A percentile compares a stretch with the other conserved stretches of the same genome.
phyloP scores from a whole-genome alignment of 768 basidiomycete genomes.

The Gymnopilus dilepis region DNA sequence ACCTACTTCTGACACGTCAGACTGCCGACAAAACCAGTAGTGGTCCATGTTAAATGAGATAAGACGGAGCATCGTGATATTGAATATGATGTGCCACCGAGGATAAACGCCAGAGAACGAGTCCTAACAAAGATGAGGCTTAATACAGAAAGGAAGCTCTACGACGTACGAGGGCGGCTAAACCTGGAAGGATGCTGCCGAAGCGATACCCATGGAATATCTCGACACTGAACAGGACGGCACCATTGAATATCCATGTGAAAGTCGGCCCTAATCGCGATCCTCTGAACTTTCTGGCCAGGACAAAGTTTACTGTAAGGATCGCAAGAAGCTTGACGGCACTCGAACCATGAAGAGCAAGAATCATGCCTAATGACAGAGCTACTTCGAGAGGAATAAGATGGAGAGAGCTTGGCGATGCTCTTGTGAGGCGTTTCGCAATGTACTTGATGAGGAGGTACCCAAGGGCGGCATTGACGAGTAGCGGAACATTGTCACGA shows the following conservation, averaged over 20 bases:
- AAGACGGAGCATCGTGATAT: slow-evolving; percentile 93
- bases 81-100: slow-evolving; percentile 93
- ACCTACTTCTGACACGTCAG: slow-evolving; percentile 49
- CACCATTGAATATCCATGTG: slow-evolving; percentile 82
- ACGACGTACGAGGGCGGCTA: slow-evolving; percentile 67
- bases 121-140: slow-evolving; percentile 51
- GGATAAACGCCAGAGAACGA: slow-evolving; percentile 76
- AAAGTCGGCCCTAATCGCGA: slow-evolving; percentile 53
- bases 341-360: slow-evolving; percentile 82
- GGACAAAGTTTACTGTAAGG: slow-evolving; percentile 67
- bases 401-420: slow-evolving; percentile 31
- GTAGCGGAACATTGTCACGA: slow-evolving; percentile 74
- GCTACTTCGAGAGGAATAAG: slow-evolving; percentile 62
- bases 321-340: slow-evolving; percentile 79
- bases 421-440: slow-evolving; percentile 41
- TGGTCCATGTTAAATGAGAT: slow-evolving; percentile 95
- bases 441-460: slow-evolving; percentile 62
- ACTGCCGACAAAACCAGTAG: slow-evolving; percentile 72
- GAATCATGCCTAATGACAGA: slow-evolving; percentile 68
- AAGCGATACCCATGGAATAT: slow-evolving; percentile 75
- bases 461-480: slow-evolving; percentile 51
- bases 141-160: not conserved
- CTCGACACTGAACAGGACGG: slow-evolving; percentile 80
- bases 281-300: slow-evolving; percentile 53
- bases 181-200: slow-evolving; percentile 53